A percentile compares a stretch with the other conserved stretches of the same genome.
phyloP scores from a whole-genome alignment of 352 stramenopile genomes.

The Phytopythium montanum region DNA sequence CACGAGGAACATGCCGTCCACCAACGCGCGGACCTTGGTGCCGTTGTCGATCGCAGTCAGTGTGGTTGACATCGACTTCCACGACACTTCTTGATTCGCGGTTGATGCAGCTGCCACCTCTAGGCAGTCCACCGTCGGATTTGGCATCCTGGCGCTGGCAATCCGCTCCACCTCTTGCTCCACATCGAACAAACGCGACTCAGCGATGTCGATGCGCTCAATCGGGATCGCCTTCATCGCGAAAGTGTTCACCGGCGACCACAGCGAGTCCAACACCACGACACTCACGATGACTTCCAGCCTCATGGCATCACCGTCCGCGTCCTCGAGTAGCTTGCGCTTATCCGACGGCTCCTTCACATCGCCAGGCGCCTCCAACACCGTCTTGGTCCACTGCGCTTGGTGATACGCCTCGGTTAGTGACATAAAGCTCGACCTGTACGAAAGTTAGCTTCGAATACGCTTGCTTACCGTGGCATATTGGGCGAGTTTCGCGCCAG shows the following conservation, averaged over 20 bases:
- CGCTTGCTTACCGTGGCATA: not conserved
- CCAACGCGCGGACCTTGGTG: not conserved
- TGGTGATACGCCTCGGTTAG: too few species aligned
- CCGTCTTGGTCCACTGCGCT: constrained; percentile 3
- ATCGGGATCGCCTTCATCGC: constrained; percentile 2
- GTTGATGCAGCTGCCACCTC: too few species aligned
- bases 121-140: not conserved
- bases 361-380: not conserved
- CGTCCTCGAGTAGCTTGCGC: not conserved
- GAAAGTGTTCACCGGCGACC: not conserved
- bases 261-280: constrained; percentile 1
- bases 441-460: not conserved
- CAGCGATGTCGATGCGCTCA: constrained; percentile 2
- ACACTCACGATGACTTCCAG: constrained; percentile 1
- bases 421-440: too few species aligned
- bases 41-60: too few species aligned
- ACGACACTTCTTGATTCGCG: not conserved
- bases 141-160: not conserved
- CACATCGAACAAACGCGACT: constrained; percentile 2
- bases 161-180: not conserved
- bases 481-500: not conserved
- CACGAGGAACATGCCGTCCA: not conserved
- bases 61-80: not conserved
- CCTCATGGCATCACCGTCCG: not conserved
- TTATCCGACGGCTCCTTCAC: not conserved